phyloP scores from a whole-genome alignment of 306 rosid genomes.

The Rosa multiflora region DNA sequence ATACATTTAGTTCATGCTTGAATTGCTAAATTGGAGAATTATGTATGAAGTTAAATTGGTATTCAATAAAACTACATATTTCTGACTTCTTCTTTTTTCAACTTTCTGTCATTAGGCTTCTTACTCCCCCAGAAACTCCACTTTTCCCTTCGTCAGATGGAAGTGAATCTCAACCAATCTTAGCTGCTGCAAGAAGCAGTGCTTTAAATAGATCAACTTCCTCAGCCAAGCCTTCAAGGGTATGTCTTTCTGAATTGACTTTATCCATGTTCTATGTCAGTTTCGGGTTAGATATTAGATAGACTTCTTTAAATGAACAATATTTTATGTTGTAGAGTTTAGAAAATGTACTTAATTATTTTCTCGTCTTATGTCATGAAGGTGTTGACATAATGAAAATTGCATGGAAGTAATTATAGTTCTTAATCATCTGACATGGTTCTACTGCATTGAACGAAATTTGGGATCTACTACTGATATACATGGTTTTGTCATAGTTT shows the following conservation, averaged over 20 bases:
- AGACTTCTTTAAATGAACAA: not conserved
- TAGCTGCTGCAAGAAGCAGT: constrained; percentile 55
- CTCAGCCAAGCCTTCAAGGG: constrained; percentile 61
- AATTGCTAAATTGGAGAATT: too few species aligned
- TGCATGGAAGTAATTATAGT: too few species aligned
- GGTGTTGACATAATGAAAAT: too few species aligned
- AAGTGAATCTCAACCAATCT: constrained; percentile 48
- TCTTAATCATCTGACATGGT: too few species aligned
- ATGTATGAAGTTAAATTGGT: not conserved
- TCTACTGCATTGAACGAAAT: too few species aligned
- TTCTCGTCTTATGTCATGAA: constrained; percentile 9
- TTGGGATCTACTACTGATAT: too few species aligned
- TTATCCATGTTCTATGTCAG: constrained; percentile 4
- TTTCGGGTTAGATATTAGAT: constrained; percentile 5
- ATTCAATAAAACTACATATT: too few species aligned
- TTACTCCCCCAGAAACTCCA: constrained; percentile 94
- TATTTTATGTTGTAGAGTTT: not conserved
- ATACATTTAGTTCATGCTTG: not conserved
- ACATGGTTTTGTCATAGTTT: too few species aligned
- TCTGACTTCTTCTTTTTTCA: not conserved
- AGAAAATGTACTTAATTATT: not conserved
- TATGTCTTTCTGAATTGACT: constrained; percentile 21
- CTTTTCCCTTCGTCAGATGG: constrained; percentile 64
- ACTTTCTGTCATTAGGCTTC: constrained; percentile 70
- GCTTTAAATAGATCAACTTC: constrained; percentile 63